Percentiles rank a stretch among this genome's conserved stretches.
Conservation (phyloP, 2,329 filamentous ascomycete genomes). For the Cladophialophora chaetospira region DNA sequence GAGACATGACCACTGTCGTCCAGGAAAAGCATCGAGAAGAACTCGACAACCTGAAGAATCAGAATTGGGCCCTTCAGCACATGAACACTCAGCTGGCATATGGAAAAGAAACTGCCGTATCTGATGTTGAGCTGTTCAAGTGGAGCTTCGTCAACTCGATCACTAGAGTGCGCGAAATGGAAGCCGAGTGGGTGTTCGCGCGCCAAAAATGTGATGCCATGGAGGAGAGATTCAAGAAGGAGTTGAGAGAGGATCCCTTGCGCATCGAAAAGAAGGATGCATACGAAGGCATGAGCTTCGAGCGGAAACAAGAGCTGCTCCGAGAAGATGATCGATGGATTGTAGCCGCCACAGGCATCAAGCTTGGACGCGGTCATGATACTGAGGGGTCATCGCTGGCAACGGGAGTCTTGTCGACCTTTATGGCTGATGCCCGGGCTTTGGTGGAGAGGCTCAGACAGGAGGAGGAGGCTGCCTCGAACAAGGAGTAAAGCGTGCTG, state of each 20-base stretch:
- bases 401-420: neutral
- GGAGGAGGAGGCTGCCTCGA: neutral
- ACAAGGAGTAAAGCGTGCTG: no score
- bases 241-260: neutral
- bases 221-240: neutral
- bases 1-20: slow-evolving; percentile 8
- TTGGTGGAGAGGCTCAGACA: neutral
- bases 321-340: neutral
- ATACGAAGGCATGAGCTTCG: neutral
- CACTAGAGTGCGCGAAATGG: slow-evolving; percentile 1
- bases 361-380: neutral
- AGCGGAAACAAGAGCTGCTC: slow-evolving; percentile 1
- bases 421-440: neutral
- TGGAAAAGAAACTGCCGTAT: neutral
- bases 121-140: neutral
- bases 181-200: neutral
- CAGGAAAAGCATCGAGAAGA: neutral
- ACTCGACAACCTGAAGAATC: neutral
- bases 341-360: neutral
- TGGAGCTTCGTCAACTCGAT: neutral
- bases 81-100: neutral
- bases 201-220: neutral
- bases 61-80: neutral
- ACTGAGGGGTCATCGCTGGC: neutral
- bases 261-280: neutral